Conservation (phyloP, 371 early-diverging fungal species). For the Apophysomyces variabilis region DNA sequence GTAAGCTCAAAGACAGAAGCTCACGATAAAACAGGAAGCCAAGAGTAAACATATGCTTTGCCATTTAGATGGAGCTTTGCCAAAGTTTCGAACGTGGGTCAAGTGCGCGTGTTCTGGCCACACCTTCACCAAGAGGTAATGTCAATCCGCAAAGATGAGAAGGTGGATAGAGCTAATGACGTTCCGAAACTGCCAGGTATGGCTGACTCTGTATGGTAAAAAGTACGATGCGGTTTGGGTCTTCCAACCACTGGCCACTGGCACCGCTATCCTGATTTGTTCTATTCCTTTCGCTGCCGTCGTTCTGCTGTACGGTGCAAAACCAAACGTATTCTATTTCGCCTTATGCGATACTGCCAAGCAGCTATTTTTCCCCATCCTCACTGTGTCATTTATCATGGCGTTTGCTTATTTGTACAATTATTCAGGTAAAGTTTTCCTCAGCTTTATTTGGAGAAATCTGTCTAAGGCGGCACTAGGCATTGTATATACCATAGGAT, state of each 20-base stretch:
- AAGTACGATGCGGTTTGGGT: constrained; percentile 51
- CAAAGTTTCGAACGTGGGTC: constrained; percentile 33
- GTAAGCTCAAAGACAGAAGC: constrained; percentile 16
- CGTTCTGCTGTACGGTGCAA: constrained; percentile 37
- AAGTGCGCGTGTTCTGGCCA: constrained; percentile 42
- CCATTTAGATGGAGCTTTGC: constrained; percentile 46
- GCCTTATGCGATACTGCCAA: constrained; percentile 32
- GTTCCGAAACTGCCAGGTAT: constrained; percentile 20
- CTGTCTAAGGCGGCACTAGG: constrained; percentile 24
- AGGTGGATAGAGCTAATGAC: background rate
- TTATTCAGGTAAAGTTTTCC: constrained; percentile 31
- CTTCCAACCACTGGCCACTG: constrained; percentile 57
- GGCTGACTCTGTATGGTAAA: constrained; percentile 47
- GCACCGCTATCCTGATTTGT: constrained; percentile 48
- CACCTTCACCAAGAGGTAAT: constrained; percentile 40
- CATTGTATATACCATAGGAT: constrained; percentile 54
- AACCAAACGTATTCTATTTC: constrained; percentile 30
- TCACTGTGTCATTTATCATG: constrained; percentile 56
- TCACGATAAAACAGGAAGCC: background rate
- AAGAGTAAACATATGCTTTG: background rate
- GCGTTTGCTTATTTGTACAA: constrained; percentile 56
- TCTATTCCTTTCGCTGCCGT: constrained; percentile 34
- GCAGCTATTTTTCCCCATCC: constrained; percentile 44
- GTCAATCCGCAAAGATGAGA: background rate
- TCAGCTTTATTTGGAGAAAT: background rate